These are phyloP conservation scores for Penicillium paradoxum DNA, from an alignment of 495 filamentous ascomycete genomes.

Conservation along the genomic window DNA sequence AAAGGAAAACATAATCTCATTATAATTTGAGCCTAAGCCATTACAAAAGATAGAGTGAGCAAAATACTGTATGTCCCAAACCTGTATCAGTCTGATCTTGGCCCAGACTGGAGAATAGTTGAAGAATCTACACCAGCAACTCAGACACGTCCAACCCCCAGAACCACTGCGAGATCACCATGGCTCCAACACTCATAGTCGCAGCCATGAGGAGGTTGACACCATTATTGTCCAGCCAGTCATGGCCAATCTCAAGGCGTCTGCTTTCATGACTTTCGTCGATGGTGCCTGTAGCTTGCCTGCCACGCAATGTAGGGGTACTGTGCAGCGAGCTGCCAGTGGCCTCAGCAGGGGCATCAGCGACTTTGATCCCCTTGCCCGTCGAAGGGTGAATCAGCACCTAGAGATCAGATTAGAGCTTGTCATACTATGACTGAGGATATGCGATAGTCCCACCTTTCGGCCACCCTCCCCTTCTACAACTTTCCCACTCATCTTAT, in stretches of 20 bases:
- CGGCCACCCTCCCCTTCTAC: conserved; percentile 81
- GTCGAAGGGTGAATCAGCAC: conserved; percentile 38
- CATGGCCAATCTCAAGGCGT: conserved; percentile 64
- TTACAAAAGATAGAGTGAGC: too few species aligned
- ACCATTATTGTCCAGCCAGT: conserved; percentile 86
- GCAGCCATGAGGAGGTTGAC: conserved; percentile 90
- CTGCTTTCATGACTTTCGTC: conserved; percentile 57
- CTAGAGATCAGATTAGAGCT: conserved; percentile 16
- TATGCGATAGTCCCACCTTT: conserved; percentile 51
- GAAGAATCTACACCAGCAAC: conserved; percentile 5
- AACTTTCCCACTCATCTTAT: conserved; percentile 75
- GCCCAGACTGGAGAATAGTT: not conserved
- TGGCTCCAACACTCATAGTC: conserved; percentile 72
- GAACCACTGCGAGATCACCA: conserved; percentile 50
- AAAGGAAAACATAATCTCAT: too few species aligned
- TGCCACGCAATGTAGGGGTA: conserved; percentile 27
- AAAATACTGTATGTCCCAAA: not conserved
- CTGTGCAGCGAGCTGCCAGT: conserved; percentile 5
- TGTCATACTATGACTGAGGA: conserved; percentile 1
- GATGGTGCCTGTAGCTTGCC: conserved; percentile 13
- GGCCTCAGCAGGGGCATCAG: conserved; percentile 1
- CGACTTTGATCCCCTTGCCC: conserved; percentile 1
- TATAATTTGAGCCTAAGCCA: too few species aligned
- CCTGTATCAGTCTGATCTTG: not conserved
- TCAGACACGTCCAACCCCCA: conserved; percentile 33